Conservation (phyloP, 306 rosid genomes). For the Bauhinia variegata region DNA sequence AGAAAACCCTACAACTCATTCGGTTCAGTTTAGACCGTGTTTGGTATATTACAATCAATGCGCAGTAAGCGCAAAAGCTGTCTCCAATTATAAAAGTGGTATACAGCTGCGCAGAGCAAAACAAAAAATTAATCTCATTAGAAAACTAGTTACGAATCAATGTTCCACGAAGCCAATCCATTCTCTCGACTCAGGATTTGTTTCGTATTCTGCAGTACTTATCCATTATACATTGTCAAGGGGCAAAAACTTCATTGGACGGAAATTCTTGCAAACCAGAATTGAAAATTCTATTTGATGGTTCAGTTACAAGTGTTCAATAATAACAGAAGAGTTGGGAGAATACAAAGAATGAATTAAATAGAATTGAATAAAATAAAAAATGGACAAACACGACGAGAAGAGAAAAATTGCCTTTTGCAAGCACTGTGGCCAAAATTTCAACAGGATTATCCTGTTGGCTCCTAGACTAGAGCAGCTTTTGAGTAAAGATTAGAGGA, state of each 20-base stretch:
- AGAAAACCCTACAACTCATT: too few species aligned
- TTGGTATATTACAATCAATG: too few species aligned
- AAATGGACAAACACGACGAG: slow-evolving; percentile 1
- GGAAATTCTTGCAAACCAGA: slow-evolving; percentile 26
- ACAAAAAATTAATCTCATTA: too few species aligned
- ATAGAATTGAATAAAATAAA: slow-evolving; percentile 44
- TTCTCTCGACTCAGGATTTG: too few species aligned
- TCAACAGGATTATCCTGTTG: slow-evolving; percentile 54
- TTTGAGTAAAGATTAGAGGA: slow-evolving; percentile 26
- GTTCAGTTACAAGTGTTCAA: slow-evolving; percentile 38
- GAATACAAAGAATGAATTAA: slow-evolving; percentile 65
- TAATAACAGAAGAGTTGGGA: too few species aligned
- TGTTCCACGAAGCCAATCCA: too few species aligned
- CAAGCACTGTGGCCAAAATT: slow-evolving; percentile 46
- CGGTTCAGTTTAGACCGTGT: too few species aligned
- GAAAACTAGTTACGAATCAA: too few species aligned
- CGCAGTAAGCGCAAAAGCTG: too few species aligned
- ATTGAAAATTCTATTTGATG: slow-evolving; percentile 38
- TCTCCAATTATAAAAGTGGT: too few species aligned
- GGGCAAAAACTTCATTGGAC: neutral
- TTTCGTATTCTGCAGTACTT: neutral
- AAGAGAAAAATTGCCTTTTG: slow-evolving; percentile 29
- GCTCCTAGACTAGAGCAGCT: slow-evolving; percentile 36
- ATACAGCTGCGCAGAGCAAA: too few species aligned
- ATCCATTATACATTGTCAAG: neutral